Percentiles rank a stretch among this genome's conserved stretches.
These are phyloP conservation scores for Amanita jacksonii DNA, from an alignment of 768 basidiomycete species.

Conservation along the genomic window DNA sequence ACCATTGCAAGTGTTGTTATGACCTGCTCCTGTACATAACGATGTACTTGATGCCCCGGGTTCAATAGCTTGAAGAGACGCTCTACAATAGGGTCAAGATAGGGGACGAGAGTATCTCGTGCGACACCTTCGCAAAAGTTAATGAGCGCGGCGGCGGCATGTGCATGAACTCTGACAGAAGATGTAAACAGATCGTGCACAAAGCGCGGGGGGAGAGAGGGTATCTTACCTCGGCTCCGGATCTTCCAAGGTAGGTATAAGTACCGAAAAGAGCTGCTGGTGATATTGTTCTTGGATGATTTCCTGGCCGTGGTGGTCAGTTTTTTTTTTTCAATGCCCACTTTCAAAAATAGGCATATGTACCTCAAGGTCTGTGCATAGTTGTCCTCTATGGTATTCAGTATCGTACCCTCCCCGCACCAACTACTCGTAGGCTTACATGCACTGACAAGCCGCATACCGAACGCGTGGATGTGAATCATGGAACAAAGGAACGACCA, in stretches of 20 bases:
- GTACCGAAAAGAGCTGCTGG: conserved; percentile 54
- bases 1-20: conserved; percentile 87
- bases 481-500: conserved; percentile 68
- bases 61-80: conserved; percentile 59
- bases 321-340: no score
- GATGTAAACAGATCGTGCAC: not conserved
- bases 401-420: not conserved
- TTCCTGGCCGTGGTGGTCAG: conserved; percentile 34
- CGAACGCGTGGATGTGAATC: conserved; percentile 74
- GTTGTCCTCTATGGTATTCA: conserved; percentile 51
- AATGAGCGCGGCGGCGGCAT: conserved; percentile 81
- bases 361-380: conserved; percentile 85
- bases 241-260: conserved; percentile 67
- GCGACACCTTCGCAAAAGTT: conserved; percentile 89
- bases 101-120: conserved; percentile 60
- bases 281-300: conserved; percentile 68
- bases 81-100: conserved; percentile 73
- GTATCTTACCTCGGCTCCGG: conserved; percentile 64
- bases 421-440: conserved; percentile 36
- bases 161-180: conserved; percentile 61
- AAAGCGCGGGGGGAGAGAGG: conserved; percentile 3
- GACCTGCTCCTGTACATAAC: conserved; percentile 83
- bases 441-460: conserved; percentile 78
- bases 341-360: conserved; percentile 12
- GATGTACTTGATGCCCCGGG: conserved; percentile 29